Evolutionary conservation across 2,329 filamentous ascomycete species (phyloP), one percentile per base, ranked within the genome.

Genomic region (Sporothrix pseudoabietina): DNA sequence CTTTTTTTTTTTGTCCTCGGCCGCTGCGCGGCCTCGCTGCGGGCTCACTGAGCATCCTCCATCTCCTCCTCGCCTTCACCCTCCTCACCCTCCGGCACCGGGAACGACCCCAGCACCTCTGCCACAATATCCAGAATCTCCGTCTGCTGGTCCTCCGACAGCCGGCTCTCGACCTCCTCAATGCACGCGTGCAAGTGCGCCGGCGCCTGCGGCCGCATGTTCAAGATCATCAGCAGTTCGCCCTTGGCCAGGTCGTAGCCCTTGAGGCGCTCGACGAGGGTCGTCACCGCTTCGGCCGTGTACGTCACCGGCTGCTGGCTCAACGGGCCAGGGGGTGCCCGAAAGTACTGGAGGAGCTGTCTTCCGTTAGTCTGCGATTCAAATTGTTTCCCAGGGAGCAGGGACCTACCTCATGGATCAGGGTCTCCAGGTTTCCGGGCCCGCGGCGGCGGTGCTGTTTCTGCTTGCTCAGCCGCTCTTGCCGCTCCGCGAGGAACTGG

Each of bases 161-260:
- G 90, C 8, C 90, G 86, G 49, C 85, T 83, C 73, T 87, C 84
- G 83, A 91, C 87, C 76, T 92, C 89, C 80, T 92, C 89, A 47
- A 92, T 83, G 69, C 91, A 84, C 19, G 87, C 87, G 77, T 90
- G 90, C 76, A 92, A 83, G 63, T 86, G 85, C 4, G 86, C 85
- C 41, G 85, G 82, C 39, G 84, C 87, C 30, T 84, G 83, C 0
- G 90, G 90, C 12, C 90, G 85, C 59, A 91, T 81, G 78, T 92
- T 92, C 77, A 92, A 79, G 66, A 92, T 87, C 87, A 91, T 91
- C 78, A 92, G 82, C 72, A 90, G 82, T 80, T 92, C 90, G 71
- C 88, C 88, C 82, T 92, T 92, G 81, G 88, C 87, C 72, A 92
- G 84, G 63, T 88, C 85, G 79, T 86, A 91, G 0, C 83, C 83